Evolutionary conservation across 129 eudicot species (phyloP), one percentile per base, ranked within the genome.

Genomic region (Chrysanthemum lavandulifolium): DNA sequence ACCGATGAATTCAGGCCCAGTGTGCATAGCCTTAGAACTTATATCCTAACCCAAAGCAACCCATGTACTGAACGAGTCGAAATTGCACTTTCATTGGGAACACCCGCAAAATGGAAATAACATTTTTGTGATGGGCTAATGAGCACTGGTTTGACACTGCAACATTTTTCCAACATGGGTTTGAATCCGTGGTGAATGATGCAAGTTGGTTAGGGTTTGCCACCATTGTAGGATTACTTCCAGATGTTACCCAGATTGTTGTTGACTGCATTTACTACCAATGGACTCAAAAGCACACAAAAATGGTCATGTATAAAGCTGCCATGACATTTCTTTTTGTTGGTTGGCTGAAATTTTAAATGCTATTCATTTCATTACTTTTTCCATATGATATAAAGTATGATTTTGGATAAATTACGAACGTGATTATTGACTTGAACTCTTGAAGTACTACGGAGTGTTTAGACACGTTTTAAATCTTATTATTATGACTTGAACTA

Each of bases 231-330:
- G 51, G 51, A 47, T 73, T 1, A 16, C 27, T 18, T 48, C 50
- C 33, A 73, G 50, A 68, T 68, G 23, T 61, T 76, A 10, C 70
- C 68, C 15, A 14, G 76, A 61, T 61, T 73, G 61, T 21, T 73
- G 16, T 78, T 56, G 82, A 65, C 64, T 48, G 23, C 73, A 78
- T 55, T 27, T 12, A 78, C 16, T 31, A 71, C n/a, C 54, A 54
- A 25, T 59, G 43, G 53, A 68, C 43, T 78, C 66, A 78, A 78
- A 72, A 56, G 82, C 68, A 56, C 13, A 71, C 72, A 62, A 27
- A 76, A 60, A 27, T 76, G 58, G 67, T 71, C 50, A 72, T 72
- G 82, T 58, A 64, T 78, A 72, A 78, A 78, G 78, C 78, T 78
- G 82, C 62, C 31, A 56, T 63, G 61, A 48, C 60, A 56, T 71